Evolutionary conservation across 352 stramenopile genomes (phyloP).

Genomic region (Globisporangium splendens): DNA sequence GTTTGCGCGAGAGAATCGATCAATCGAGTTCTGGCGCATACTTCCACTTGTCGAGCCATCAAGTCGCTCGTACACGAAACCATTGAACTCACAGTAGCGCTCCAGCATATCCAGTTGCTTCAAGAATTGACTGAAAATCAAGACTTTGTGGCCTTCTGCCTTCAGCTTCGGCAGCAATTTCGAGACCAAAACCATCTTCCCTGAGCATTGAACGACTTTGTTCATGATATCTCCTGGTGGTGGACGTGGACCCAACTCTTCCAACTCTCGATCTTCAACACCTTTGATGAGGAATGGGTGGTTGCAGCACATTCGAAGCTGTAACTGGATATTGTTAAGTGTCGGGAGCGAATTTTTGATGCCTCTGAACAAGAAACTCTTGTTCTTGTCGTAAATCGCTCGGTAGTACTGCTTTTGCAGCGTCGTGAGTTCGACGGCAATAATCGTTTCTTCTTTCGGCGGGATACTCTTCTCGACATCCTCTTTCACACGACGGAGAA

Average conservation of each 20-base stretch:
- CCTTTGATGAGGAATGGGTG: conserved; percentile 99
- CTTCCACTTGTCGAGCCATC: conserved; percentile 90
- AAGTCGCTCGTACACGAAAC: conserved; percentile 87
- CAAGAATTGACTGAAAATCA: conserved; percentile 96
- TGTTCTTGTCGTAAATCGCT: conserved; percentile 99
- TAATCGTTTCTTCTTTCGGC: conserved; percentile 96
- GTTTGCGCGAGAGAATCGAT: conserved; percentile 94
- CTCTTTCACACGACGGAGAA: conserved; percentile 97
- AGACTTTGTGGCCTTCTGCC: conserved; percentile 89
- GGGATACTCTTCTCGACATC: conserved; percentile 95
- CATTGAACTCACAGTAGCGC: conserved; percentile 90
- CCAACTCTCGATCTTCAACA: conserved; percentile 80
- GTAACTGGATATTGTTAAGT: conserved; percentile 99
- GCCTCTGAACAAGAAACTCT: conserved; percentile 92
- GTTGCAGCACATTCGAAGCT: conserved; percentile 99
- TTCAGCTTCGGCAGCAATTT: conserved; percentile 91
- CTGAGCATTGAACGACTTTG: conserved; percentile 81
- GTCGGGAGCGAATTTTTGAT: conserved; percentile 84
- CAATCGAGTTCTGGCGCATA: conserved; percentile 92
- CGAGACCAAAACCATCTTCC: conserved; percentile 89
- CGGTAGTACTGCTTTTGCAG: conserved; percentile 99
- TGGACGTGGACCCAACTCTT: conserved; percentile 59
- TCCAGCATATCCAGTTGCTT: conserved; percentile 93
- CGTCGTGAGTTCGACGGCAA: conserved; percentile 96
- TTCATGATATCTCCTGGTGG: conserved; percentile 62